Evolutionary conservation across 108 stramenopile genomes (phyloP), one percentile per base, ranked within the genome.

Genomic region (Fistulifera solaris): DNA sequence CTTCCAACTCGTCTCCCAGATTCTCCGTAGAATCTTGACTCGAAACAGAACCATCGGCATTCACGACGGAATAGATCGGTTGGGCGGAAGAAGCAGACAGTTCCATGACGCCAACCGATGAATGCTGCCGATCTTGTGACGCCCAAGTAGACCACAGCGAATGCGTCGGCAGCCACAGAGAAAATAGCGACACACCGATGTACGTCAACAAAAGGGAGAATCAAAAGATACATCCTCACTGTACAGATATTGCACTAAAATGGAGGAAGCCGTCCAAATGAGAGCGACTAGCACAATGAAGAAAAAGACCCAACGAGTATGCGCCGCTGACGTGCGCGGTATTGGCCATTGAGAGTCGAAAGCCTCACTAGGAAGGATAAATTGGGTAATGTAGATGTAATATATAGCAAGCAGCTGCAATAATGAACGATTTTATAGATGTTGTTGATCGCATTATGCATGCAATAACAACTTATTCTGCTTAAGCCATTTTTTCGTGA

Each of bases 161-260:
- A 12, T 80, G 57, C 47, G 70, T 48, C 23, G 89, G 89, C 27
- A 92, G 51, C 48, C 81, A 80, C 11, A 85, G 15, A 14, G 73
- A 68, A 56, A 97, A 88, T 6, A 95, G 71, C 25, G 82, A 76
- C 6, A 77, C 86, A 17, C 89, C 86, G 48, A 95, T 84, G 67
- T 95, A 97, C 3, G 93, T 91, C 44, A 97, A 69, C 7, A 94
- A 52, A 95, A 95, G 6, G 96, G 94, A 28, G 84, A 76, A 51
- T 94, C 71, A 59, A 91, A 97, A 19, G 63, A 27, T 59, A 75
- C 59, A 23, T 91, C 71, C 1, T 82, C 62, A 14, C 41, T 61
- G 65, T 92, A 87, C 17, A 97, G 42, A 54, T 77, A 72, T 59
- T 95, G 94, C 44, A 92, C 85, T n/a, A 95, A 54, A 27, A 97